These are phyloP conservation scores for Nicotiana tabacum DNA, from an alignment of 257 asterid genomes.

Conservation along the genomic window DNA sequence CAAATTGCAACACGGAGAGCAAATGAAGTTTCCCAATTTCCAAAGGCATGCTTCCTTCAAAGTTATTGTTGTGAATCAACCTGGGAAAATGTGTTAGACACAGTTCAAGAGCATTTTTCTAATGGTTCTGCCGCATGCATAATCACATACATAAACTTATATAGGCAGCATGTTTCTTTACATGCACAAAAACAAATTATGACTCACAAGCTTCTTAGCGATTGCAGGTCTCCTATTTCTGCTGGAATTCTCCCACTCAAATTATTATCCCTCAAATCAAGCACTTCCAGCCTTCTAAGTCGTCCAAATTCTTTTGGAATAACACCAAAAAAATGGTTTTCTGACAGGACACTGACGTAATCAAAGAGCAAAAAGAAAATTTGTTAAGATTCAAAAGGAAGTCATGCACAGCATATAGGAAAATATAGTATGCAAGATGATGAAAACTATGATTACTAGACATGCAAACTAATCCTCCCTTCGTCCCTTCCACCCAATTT, in stretches of 20 bases:
- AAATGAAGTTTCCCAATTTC: constrained; percentile 60
- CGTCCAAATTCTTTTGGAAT: constrained; percentile 65
- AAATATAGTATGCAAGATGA: not conserved
- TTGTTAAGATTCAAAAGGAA: constrained; percentile 1
- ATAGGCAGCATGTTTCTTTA: not conserved
- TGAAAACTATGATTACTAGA: not conserved
- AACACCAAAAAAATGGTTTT: constrained; percentile 60
- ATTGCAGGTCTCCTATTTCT: constrained; percentile 59
- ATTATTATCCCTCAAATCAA: constrained; percentile 72
- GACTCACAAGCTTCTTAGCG: constrained; percentile 63
- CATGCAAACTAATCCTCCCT: not conserved
- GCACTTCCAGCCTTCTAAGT: constrained; percentile 52
- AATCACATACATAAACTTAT: not conserved
- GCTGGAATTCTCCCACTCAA: constrained; percentile 71
- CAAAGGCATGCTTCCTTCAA: constrained; percentile 64
- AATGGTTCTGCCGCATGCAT: not conserved
- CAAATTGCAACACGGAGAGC: constrained; percentile 51
- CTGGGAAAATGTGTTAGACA: constrained; percentile 27
- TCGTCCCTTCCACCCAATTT: not conserved
- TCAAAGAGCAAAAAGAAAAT: not conserved
- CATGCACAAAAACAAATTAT: not conserved
- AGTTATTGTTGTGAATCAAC: constrained; percentile 63
- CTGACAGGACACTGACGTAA: constrained; percentile 38
- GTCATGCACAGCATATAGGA: not conserved
- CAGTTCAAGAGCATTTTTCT: not conserved